Conservation (phyloP, 1,139 yeast genomes). For the Taiozyma sp. region DNA sequence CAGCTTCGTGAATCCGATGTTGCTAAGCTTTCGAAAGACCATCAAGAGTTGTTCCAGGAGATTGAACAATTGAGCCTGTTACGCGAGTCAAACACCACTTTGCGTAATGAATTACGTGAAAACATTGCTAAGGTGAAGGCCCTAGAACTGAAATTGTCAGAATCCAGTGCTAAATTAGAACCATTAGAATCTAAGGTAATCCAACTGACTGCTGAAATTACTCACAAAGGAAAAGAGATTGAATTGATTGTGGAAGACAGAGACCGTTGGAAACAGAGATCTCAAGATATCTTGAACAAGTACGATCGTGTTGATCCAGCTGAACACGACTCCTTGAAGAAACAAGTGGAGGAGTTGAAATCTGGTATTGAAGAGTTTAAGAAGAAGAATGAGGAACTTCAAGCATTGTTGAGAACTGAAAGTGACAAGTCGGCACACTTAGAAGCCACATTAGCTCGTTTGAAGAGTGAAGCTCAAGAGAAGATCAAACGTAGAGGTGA, state of each 20-base stretch:
- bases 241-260: constrained; percentile 36
- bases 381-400: constrained; percentile 10
- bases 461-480: constrained; percentile 31
- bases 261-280: constrained; percentile 46
- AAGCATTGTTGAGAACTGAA: constrained; percentile 8
- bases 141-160: constrained; percentile 27
- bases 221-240: constrained; percentile 37
- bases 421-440: constrained; percentile 22
- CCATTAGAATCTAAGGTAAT: constrained; percentile 29
- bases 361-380: constrained; percentile 12
- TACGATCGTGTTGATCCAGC: constrained; percentile 44
- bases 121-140: constrained; percentile 24
- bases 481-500: constrained; percentile 31
- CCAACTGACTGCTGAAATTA: constrained; percentile 33
- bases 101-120: constrained; percentile 47
- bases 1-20: constrained; percentile 34
- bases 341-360: constrained; percentile 25
- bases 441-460: constrained; percentile 23
- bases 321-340: constrained; percentile 33
- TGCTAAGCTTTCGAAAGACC: constrained; percentile 39
- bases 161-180: constrained; percentile 31
- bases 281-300: constrained; percentile 41
- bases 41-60: constrained; percentile 51
- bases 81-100: constrained; percentile 66
- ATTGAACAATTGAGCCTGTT: constrained; percentile 63